phyloP scores from a whole-genome alignment of 345 rosid genomes.

The Acer negundo region DNA sequence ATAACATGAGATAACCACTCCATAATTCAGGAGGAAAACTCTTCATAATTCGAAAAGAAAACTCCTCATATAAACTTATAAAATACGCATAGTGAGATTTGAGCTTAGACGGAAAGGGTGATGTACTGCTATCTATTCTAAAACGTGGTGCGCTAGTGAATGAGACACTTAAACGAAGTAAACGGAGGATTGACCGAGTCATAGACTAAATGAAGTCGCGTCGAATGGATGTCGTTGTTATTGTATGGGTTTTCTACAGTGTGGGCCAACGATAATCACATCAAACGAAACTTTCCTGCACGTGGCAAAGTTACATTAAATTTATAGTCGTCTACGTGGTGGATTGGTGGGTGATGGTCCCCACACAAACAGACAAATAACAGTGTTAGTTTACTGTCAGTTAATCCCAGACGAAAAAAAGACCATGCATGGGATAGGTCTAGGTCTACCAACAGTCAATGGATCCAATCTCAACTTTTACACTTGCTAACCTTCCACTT shows the following conservation, averaged over 20 bases:
- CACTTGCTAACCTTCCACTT: no score
- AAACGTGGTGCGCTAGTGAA: no score
- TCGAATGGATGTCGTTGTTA: neutral
- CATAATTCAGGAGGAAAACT: no score
- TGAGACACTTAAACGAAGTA: no score
- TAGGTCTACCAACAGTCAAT: neutral
- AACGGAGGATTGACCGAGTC: no score
- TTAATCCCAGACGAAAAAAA: neutral
- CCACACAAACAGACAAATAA: neutral
- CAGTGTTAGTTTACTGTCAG: neutral
- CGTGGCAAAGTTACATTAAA: neutral
- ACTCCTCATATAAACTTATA: no score
- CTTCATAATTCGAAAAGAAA: no score
- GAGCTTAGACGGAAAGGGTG: no score
- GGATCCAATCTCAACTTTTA: neutral
- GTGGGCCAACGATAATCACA: neutral
- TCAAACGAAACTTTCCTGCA: neutral
- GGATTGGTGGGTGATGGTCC: neutral
- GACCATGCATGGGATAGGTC: neutral
- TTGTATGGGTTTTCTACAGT: neutral
- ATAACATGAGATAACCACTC: no score
- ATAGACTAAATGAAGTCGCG: no score
- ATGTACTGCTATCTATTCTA: accelerated
- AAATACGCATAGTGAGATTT: no score
- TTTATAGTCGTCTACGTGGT: neutral